A percentile compares a stretch with the other conserved stretches of the same genome.
phyloP scores from a whole-genome alignment of 257 asterid species.

The Striga asiatica region DNA sequence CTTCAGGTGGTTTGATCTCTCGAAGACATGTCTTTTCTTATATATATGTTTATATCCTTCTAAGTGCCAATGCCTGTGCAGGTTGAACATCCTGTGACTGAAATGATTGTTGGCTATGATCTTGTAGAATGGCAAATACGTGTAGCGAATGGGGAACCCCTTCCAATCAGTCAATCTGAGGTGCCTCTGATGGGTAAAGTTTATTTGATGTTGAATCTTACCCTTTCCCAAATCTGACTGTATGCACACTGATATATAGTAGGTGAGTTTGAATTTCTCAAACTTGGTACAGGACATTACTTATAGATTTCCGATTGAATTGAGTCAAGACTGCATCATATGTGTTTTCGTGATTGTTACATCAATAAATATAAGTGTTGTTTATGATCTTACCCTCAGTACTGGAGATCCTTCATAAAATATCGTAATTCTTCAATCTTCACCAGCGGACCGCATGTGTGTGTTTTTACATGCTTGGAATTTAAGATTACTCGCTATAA shows the following conservation, averaged over 20 bases:
- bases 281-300: conserved; percentile 4
- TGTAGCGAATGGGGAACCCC: conserved; percentile 92
- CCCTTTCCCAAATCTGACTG: conserved; percentile 5
- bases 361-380: too few species aligned
- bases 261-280: conserved; percentile 1
- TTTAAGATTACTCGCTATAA: too few species aligned
- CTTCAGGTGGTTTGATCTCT: conserved; percentile 63
- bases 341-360: too few species aligned
- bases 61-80: conserved; percentile 20
- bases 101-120: conserved; percentile 98
- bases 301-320: conserved; percentile 9
- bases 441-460: too few species aligned
- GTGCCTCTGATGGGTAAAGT: conserved; percentile 78
- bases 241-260: conserved; percentile 7
- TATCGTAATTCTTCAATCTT: too few species aligned
- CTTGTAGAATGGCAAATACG: conserved; percentile 99
- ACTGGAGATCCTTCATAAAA: too few species aligned
- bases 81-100: conserved; percentile 99
- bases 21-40: conserved; percentile 12
- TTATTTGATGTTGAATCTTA: conserved; percentile 3
- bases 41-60: conserved; percentile 11
- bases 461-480: too few species aligned
- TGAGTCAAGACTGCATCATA: not conserved
- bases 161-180: conserved; percentile 70
- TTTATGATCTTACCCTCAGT: too few species aligned